Evolutionary conservation across 805 yeast species (phyloP).

Genomic region (Cyberlindnera xylosilytica): DNA sequence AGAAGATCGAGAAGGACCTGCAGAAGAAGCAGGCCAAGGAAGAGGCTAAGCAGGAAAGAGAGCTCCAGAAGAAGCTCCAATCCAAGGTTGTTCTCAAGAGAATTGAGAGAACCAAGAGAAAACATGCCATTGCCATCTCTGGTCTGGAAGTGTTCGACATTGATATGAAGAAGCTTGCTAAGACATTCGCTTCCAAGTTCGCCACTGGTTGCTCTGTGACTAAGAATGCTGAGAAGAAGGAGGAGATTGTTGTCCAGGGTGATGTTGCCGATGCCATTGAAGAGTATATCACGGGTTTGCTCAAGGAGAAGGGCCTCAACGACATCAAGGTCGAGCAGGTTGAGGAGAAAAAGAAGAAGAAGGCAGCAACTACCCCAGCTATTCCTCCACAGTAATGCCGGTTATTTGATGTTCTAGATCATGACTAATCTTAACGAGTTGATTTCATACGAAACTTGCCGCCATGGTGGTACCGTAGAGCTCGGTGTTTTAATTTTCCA

Average conservation of each 20-base stretch:
- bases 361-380: slow-evolving; percentile 25
- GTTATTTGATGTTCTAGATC: background rate
- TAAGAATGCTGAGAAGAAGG: slow-evolving; percentile 86
- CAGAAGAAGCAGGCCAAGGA: slow-evolving; percentile 84
- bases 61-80: slow-evolving; percentile 70
- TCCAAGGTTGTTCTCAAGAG: slow-evolving; percentile 81
- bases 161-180: slow-evolving; percentile 87
- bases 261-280: slow-evolving; percentile 93
- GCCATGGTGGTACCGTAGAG: too few relatives aligned
- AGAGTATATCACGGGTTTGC: slow-evolving; percentile 61
- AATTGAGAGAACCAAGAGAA: slow-evolving; percentile 86
- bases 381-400: slow-evolving; percentile 8
- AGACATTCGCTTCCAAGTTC: slow-evolving; percentile 88
- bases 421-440: slow-evolving; percentile 1
- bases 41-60: slow-evolving; percentile 81
- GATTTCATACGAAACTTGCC: background rate
- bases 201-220: slow-evolving; percentile 96
- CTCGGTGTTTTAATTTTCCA: too few relatives aligned
- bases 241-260: slow-evolving; percentile 90
- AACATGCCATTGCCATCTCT: slow-evolving; percentile 79
- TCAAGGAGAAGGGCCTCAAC: slow-evolving; percentile 77
- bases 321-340: slow-evolving; percentile 88
- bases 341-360: slow-evolving; percentile 78
- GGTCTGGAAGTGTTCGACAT: slow-evolving; percentile 87
- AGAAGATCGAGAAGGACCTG: slow-evolving; percentile 75